Evolutionary conservation across 768 basidiomycete genomes (phyloP), one percentile per base, ranked within the genome.

Genomic region (Russula vinacea): DNA sequence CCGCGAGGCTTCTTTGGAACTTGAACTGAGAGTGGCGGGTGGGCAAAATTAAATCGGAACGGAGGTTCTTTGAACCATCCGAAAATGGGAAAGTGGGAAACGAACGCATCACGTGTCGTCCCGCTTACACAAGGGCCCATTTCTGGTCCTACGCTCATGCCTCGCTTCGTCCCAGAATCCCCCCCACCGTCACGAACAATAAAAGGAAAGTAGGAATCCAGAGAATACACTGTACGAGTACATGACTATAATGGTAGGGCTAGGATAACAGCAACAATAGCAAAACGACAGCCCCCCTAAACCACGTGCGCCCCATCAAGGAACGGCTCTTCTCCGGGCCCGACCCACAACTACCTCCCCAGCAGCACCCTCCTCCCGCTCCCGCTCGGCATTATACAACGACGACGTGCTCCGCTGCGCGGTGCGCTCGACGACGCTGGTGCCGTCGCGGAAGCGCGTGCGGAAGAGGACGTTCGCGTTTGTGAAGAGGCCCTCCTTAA

Each of bases 381-480:
- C 65, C 2, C 54, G 51, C 16, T 54, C 60, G 1, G 29, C 50
- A 26, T 65, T 69, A 57, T 81, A 81, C 60, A 81, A 35, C 13
- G 71, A 67, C 7, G 85, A 86, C 29, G 74, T 76, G n/a, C 85
- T 84, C 67, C 88, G 76, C 68, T 88, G 83, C 10, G 79, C 85
- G 0, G 89, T 91, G 58, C 90, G 80, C 73, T 96, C 92, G 29
- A 96, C 93, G 58, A 96, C 81, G 26, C 88, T 91, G 5, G 94
- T 98, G 3, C 95, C 96, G 71, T 99, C 94, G 35, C 92, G 81
- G 80, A 98, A 98, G 58, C 90, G 84, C 16, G 95, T 90, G 39
- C 88, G 83, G 81, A 98, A 99, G 37, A 98, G 78, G 14, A 94
- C 95, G 71, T 99, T 98, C 44, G 96, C 97, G 70, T 98, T 98